phyloP scores from a whole-genome alignment of 2,329 filamentous ascomycete genomes.

The Stemphylium beticola region DNA sequence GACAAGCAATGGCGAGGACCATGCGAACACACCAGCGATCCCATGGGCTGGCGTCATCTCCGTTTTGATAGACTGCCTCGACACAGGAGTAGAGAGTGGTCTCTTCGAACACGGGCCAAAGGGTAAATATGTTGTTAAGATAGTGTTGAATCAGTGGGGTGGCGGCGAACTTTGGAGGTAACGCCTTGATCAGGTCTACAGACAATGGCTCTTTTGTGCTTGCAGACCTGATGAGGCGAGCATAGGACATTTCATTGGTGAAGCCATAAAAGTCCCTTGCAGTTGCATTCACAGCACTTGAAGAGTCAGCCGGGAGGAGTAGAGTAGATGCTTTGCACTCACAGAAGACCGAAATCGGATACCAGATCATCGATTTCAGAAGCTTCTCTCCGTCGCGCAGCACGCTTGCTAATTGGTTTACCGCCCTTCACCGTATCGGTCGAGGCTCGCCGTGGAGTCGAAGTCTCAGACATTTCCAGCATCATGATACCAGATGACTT shows the following conservation, averaged over 20 bases:
- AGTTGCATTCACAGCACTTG: conserved; percentile 88
- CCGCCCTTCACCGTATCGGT: conserved; percentile 42
- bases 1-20: conserved; percentile 83
- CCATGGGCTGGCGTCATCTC: conserved; percentile 65
- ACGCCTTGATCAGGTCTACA: conserved; percentile 60
- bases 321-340: conserved; percentile 42
- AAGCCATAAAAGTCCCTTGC: conserved; percentile 92
- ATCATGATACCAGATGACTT: conserved; percentile 75
- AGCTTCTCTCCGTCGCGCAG: conserved; percentile 68
- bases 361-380: conserved; percentile 90
- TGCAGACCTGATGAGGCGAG: conserved; percentile 83
- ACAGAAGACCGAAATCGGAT: conserved; percentile 92
- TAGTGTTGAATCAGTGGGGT: conserved; percentile 80
- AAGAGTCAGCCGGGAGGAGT: conserved; percentile 12
- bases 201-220: conserved; percentile 76
- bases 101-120: conserved; percentile 85
- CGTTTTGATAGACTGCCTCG: conserved; percentile 79
- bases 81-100: conserved; percentile 77
- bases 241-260: conserved; percentile 88
- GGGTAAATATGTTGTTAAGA: conserved; percentile 77
- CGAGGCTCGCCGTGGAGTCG: conserved; percentile 58
- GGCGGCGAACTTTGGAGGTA: conserved; percentile 75
- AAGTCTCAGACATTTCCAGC: conserved; percentile 61
- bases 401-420: conserved; percentile 46
- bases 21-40: conserved; percentile 90